These are phyloP conservation scores for Boechera divaricarpa DNA, from an alignment of 345 rosid species.

Conservation along the genomic window DNA sequence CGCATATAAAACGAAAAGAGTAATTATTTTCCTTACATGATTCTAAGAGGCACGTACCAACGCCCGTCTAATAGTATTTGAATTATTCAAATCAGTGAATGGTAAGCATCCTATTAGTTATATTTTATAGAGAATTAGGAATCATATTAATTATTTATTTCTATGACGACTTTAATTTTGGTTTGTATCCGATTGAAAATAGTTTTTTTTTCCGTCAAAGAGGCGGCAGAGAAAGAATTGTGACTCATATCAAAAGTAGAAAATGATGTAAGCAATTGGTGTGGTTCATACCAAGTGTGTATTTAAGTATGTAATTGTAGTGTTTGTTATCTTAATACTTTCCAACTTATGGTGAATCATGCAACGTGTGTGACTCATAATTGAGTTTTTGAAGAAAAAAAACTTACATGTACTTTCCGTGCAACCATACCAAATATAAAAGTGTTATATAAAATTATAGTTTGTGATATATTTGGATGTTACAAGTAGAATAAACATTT, in stretches of 20 bases:
- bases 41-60: slow-evolving; percentile 15
- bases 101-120: slow-evolving; percentile 4
- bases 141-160: not conserved
- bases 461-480: not conserved
- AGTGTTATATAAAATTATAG: no score
- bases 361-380: slow-evolving; percentile 10
- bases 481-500: not conserved
- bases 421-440: not conserved
- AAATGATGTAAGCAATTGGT: not conserved
- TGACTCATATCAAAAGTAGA: slow-evolving; percentile 22
- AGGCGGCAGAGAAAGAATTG: slow-evolving; percentile 24
- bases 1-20: slow-evolving; percentile 24
- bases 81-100: slow-evolving; percentile 14
- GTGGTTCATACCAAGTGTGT: slow-evolving; percentile 24
- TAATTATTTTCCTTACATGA: slow-evolving; percentile 6
- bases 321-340: not conserved
- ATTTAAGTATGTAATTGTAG: not conserved
- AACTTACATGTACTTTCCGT: not conserved
- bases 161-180: not conserved
- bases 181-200: slow-evolving; percentile 3
- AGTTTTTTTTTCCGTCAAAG: not conserved
- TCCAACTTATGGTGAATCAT: slow-evolving; percentile 7
- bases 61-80: not conserved
- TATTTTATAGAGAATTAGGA: not conserved
- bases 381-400: not conserved